Percentiles rank a stretch among this genome's conserved stretches.
Conservation (phyloP, 768 basidiomycete genomes). For the Pisolithus marmoratus region DNA sequence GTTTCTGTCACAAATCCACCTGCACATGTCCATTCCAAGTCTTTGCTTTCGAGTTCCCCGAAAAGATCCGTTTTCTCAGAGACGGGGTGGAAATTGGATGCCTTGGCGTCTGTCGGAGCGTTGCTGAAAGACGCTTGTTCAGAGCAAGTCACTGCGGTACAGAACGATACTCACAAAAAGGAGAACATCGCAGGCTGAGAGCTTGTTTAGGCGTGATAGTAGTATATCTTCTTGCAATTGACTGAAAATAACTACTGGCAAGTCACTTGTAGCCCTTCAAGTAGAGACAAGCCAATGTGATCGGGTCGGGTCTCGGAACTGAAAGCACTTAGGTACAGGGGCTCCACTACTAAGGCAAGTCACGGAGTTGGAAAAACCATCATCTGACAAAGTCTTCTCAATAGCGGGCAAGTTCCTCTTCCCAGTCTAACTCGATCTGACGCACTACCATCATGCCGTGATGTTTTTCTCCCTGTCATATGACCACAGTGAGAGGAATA, state of each 20-base stretch:
- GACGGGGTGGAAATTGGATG: conserved; percentile 82
- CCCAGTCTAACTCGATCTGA: no score
- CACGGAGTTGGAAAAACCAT: no score
- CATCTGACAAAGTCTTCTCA: no score
- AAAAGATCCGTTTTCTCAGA: conserved; percentile 57
- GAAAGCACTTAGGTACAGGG: no score
- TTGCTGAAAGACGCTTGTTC: conserved; percentile 38
- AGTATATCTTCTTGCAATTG: background rate
- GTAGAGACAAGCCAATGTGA: no score
- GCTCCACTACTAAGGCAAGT: no score
- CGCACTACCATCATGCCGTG: no score
- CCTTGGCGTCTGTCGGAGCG: conserved; percentile 54
- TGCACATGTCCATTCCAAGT: conserved; percentile 78
- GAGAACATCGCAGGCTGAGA: conserved; percentile 49
- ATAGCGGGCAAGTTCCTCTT: no score
- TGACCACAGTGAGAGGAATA: no score
- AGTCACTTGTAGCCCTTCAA: background rate
- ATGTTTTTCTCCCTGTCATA: no score
- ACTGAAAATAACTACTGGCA: background rate
- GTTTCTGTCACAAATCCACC: conserved; percentile 90
- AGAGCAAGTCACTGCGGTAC: conserved; percentile 4
- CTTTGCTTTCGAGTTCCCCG: conserved; percentile 70
- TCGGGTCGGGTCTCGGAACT: background rate
- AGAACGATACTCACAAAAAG: conserved; percentile 58
- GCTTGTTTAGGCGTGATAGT: background rate